Base-by-base conservation (phyloP, 805 yeast genomes). In the Sugiyamaella lignohabitans region DNA sequence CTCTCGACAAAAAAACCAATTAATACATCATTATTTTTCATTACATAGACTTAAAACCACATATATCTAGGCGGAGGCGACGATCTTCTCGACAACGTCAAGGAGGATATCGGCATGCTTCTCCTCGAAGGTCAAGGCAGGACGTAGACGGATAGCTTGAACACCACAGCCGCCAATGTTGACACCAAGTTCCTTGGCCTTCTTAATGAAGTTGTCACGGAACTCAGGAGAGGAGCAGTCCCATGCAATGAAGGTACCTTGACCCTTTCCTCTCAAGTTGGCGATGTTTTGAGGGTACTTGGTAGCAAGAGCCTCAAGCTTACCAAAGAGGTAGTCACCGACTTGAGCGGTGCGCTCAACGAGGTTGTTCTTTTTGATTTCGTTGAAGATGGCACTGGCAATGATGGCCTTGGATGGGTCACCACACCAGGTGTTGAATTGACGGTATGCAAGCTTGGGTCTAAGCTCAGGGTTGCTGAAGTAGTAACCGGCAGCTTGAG, bases 361-460 rank as follows among this genome's bases (percentile, higher is more conserved):
- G 57, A 86, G 74, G 56, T 79, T 75, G 62, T 84, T 67, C 56
- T 78, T 77, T 42, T 70, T 67, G 42, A 84, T 70, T 69, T 85
- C 88, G 54, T 74, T 64, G 59, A 78, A 78, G 61, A 86, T 83
- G 54, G 86, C 79, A 60, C 83, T 80, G 47, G 89, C 84, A 58
- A 87, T 72, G 59, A 85, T 70, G 64, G 84, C 75, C 68, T 82
- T 79, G 50, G 88, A 82, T 64, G 94, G 89, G 69, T 85, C 95
- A 59, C 95, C 95, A 70, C 91, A 84, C 95, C 95, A 85, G 49
- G 95, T 85, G 79, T 85, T 85, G 77, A 85, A 85, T 73, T 86
- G 94, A 66, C 95, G 79, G 75, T 82, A 85, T n/a, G 94, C 80
- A 60, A 68, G 65, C 66, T 79, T 73, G 60, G 95, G 95, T 56